Conservation (phyloP, 73 alveolate species). For the Paramecium sexaurelia region DNA sequence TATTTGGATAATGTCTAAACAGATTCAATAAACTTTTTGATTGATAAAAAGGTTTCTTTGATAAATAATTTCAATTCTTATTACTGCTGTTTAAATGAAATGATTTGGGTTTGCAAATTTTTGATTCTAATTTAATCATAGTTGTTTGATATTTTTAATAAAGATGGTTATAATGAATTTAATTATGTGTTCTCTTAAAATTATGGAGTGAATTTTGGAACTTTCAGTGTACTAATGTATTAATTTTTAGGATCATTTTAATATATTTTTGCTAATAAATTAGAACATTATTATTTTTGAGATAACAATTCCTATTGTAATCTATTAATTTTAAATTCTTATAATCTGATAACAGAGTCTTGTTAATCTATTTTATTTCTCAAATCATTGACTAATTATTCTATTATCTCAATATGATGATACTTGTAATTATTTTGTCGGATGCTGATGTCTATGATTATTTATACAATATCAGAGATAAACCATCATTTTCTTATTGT, state of each 20-base stretch:
- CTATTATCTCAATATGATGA: background rate
- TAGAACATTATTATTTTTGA: background rate
- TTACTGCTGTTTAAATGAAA: background rate
- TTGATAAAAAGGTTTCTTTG: background rate
- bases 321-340: conserved; percentile 47
- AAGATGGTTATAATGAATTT: background rate
- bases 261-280: background rate
- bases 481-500: background rate
- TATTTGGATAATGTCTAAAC: background rate
- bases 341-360: background rate
- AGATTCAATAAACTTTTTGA: background rate
- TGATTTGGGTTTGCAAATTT: background rate
- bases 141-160: background rate
- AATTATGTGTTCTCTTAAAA: background rate
- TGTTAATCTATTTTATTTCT: conserved; percentile 6
- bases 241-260: background rate
- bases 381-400: background rate
- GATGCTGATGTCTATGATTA: background rate
- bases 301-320: conserved; percentile 21
- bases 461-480: background rate
- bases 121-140: background rate
- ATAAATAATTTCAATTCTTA: background rate
- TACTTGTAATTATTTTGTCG: background rate
- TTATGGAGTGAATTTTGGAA: background rate
- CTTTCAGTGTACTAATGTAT: background rate